Base-by-base conservation (phyloP, 1,139 yeast genomes). In the Saccharomyces hybrid region DNA sequence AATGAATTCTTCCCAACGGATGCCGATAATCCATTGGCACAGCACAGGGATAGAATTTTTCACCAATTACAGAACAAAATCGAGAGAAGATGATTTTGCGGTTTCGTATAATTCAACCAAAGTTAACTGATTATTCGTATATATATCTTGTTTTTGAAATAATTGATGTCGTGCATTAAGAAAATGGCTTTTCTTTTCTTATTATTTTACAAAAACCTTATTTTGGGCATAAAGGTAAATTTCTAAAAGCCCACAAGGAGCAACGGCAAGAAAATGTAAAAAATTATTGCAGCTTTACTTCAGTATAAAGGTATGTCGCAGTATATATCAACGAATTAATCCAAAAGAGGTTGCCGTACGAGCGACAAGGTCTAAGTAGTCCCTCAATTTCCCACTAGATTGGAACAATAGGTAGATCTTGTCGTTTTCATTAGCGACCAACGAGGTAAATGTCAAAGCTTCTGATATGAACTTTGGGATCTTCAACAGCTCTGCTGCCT, bases 31-130 rank as follows among this genome's bases (percentile, higher is more conserved):
- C 83, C 82, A 6, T 52, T 83, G 61, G 88, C 88, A 0, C 74
- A 77, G 1, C 84, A 84, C 62, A 70, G 90, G 53, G 90, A 84
- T 59, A 74, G 69, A 55, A 83, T 84, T 2, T 84, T 84, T 67
- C 81, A 81, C 1, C 74, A 73, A 56, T 67, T 84, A 32, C 80
- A 84, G 60, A 70, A 69, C 46, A 79, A 82, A 85, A 72, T 78
- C 8, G 65, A 72, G 14, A 53, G 52, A 77, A 74, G 32, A 73
- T 84, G 27, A 77, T 26, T 38, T 41, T 47, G 24, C 44, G 6
- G 8, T 38, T 24, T 7, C 24, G 9, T 16, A 16, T 16, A 2
- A 11, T 11, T 4, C 11, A 8, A 16, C 9, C 9, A 7, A 2
- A 38, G 11, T n/a, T 16, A 4, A 9, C 12, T 2, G 11, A 38